Base-by-base conservation (phyloP, 148 eudicot species). In the Fagopyrum tataricum region DNA sequence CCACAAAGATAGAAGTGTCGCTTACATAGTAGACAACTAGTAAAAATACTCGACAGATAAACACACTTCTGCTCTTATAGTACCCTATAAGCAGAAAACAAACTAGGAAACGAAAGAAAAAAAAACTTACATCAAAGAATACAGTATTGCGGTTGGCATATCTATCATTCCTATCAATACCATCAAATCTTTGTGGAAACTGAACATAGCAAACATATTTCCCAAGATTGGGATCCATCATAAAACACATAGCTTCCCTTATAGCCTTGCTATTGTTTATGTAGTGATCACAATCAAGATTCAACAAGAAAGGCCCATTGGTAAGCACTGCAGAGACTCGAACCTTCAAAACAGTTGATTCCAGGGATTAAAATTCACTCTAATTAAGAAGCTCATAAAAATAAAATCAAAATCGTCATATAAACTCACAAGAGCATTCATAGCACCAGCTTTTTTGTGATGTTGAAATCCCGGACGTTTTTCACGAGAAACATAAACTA, bases 381-480 rank as follows among this genome's bases (percentile, higher is more conserved):
- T 10, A 37, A 24, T 59, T 59, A 59, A 23, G 26, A 23, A 59
- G 40, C 66, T 59, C 11, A 21, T 15, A 23, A 4, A 4, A 12
- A 24, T 39, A 59, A 59, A 10, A 39, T 11, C 14, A 59, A 20
- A 47, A 4, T 10, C 40, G 26, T 59, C 4, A 15, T 0, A 2
- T 5, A 21, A 4, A 59, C 66, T 31, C 18, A 64, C 44, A 64
- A 91, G 88, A 58, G 99, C 92, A 85, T 95, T 95, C 99, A 95
- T 95, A 24, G 99, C 99, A 81, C 99, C 97, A 49, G 99, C 99
- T 77, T 95, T 91, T 74, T 95, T 95, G 78, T 95, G 99, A 90
- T 95, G 99, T 83, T 91, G 97, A 81, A 91, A 95, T 40, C 99
- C 97, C 7, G 96, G 97, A 37, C 66, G 40, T 15, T 59, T 59